Base-by-base conservation (phyloP, 805 yeast species). In the Schwanniomyces vanrijiae region DNA sequence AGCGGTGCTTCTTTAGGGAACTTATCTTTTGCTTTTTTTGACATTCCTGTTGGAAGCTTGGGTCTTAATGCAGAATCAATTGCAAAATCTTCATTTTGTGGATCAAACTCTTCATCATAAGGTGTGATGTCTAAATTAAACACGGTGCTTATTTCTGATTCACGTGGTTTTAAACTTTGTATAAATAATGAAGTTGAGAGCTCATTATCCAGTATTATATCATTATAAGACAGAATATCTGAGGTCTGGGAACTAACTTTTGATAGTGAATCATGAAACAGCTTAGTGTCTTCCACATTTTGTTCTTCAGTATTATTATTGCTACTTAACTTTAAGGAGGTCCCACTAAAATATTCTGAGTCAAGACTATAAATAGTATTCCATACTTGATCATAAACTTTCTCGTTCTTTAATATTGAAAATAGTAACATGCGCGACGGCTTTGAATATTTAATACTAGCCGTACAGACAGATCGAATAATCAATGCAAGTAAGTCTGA, bases 11-110 rank as follows among this genome's bases (percentile, higher is more conserved):
- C 76, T 31, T 65, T 63, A 0, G 83, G 81, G 26, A 73, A 63
- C 51, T 84, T 84, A 13, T 80, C 78, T 39, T 72, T 75, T 1
- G 85, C 82, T 42, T 71, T 77, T 14, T 59, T 55, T 0, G 88
- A 79, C 88, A 84, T 82, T 3, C 89, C 88, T 1, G 73, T 61
- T 4, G 85, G 86, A 10, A 73, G 75, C 21, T 61, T 68, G 5
- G 87, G 82, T 45, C 79, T 61, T 42, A 80, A 60, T 4, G 74
- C 69, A 29, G 58, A 64, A 31, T 71, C 75, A 31, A 70, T 66
- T n/a, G 59, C 70, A 21, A 59, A 56, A 21, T 34, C 44, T 20
- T 40, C 51, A 14, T 45, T 45, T 28, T 50, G 46, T 14, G 39
- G 31, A 37, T 18, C 39, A 19, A 19, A 11, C 20, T 19, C 25